Evolutionary conservation across 306 rosid genomes (phyloP), one percentile per base, ranked within the genome.

Genomic region (Prosopis cineraria): DNA sequence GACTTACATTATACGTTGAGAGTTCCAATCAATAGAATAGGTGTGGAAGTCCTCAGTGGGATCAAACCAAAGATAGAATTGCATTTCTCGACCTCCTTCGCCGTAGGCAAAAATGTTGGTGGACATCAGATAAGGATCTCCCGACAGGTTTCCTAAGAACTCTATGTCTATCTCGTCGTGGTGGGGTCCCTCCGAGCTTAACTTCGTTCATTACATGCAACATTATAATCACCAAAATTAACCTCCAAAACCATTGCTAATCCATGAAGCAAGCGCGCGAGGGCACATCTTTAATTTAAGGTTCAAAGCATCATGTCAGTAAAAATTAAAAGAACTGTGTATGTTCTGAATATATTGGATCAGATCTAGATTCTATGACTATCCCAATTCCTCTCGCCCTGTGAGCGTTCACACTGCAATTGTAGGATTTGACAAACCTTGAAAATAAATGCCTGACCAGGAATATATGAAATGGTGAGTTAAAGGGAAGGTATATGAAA

Each of bases 121-220:
- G 17, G 89, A 85, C 68, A 85, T 83, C 34, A 85, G 25, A 34
- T 85, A 85, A 5, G 89, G 89, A 41, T 85, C 89, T 48, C 89
- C 89, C 2, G 80, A 6, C 56, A 85, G 79, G 79, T 85, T 85
- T 0, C 89, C 89, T 50, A 85, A 52, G 64, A 85, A 85, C 53
- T 85, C 89, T 16, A 85, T 72, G 25, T 85, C 89, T 39, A 85
- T 82, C 62, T 85, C 89, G 63, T 85, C 89, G 48, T 85, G 89
- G 59, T 82, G 40, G 25, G 70, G 13, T 43, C 86, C 84, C 55
- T 33, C 65, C 1, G 89, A 85, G 34, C 89, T 85, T 67, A 85
- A 74, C 89, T 85, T 56, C 33, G 71, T 69, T 34, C 19, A 70
- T 30, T 22, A 3, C 24, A 31, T 29, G 34, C 64, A 56, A 24